These are phyloP conservation scores for Penicillium ucsense DNA, from an alignment of 495 filamentous ascomycete species.

Conservation along the genomic window DNA sequence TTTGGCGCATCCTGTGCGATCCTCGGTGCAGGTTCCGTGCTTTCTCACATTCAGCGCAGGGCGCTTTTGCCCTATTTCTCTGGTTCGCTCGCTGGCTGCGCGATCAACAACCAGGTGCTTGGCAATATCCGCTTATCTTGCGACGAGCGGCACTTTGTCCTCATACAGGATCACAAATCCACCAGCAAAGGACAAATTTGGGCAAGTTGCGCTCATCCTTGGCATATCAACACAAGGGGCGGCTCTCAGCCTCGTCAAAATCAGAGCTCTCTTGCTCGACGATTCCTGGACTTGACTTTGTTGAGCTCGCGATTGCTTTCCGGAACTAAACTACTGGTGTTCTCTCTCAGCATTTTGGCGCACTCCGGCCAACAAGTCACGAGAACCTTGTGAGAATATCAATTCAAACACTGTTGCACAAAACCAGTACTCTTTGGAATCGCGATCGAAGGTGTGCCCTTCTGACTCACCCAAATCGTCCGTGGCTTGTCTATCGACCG, in stretches of 20 bases:
- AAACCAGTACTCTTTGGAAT: constrained; percentile 27
- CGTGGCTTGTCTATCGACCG: too few relatives aligned
- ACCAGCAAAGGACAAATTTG: constrained; percentile 11
- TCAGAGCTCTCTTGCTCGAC: too few relatives aligned
- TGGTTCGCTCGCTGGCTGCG: constrained; percentile 13
- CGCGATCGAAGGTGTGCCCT: constrained; percentile 24
- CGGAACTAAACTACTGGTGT: constrained; percentile 3
- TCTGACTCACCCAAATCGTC: too few relatives aligned
- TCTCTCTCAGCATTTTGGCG: constrained; percentile 4
- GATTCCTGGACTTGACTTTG: too few relatives aligned
- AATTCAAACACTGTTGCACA: constrained; percentile 17
- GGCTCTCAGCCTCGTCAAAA: too few relatives aligned
- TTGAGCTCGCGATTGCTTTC: too few relatives aligned
- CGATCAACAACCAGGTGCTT: constrained; percentile 28
- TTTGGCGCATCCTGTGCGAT: too few relatives aligned
- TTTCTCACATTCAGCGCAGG: constrained; percentile 1
- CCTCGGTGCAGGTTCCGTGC: too few relatives aligned
- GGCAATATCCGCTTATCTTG: constrained; percentile 18
- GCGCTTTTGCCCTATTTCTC: constrained; percentile 6
- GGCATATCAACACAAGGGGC: too few relatives aligned
- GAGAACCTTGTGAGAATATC: too few relatives aligned
- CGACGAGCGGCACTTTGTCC: constrained; percentile 33
- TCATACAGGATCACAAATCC: constrained; percentile 28
- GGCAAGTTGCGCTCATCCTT: too few relatives aligned
- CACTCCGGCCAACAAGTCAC: too few relatives aligned